A percentile compares a stretch with the other conserved stretches of the same genome.
Evolutionary conservation across 441 rosid species (phyloP).

Genomic region (Erodium trifolium): DNA sequence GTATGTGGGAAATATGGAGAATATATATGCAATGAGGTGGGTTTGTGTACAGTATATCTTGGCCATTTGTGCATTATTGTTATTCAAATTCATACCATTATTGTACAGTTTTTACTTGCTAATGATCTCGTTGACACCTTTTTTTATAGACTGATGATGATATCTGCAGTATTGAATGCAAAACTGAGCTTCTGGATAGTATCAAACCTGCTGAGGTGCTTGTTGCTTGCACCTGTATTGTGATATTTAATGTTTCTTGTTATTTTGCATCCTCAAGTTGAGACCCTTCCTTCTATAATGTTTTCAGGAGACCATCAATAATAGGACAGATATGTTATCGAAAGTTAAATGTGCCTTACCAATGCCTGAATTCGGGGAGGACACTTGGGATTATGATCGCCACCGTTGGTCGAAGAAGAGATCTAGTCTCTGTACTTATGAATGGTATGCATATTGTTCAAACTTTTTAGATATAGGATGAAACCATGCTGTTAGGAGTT

Average conservation of each 20-base stretch:
- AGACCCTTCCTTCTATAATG: not conserved
- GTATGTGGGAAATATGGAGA: constrained; percentile 67
- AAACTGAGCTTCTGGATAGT: constrained; percentile 41
- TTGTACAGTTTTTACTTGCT: constrained; percentile 8
- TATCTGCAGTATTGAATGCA: constrained; percentile 68
- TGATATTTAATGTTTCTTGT: constrained; percentile 7
- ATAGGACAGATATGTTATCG: constrained; percentile 20
- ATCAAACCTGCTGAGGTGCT: constrained; percentile 36
- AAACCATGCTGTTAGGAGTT: not conserved
- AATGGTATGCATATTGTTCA: constrained; percentile 35
- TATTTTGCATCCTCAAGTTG: constrained; percentile 11
- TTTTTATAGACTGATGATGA: constrained; percentile 57
- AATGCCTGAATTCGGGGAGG: constrained; percentile 30
- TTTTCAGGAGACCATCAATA: constrained; percentile 33
- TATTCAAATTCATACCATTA: not conserved
- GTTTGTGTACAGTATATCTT: constrained; percentile 8
- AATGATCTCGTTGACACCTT: constrained; percentile 6
- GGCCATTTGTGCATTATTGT: constrained; percentile 10
- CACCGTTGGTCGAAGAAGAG: constrained; percentile 43
- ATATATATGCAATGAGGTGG: constrained; percentile 62
- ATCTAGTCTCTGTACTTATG: constrained; percentile 52
- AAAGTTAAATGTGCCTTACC: constrained; percentile 17
- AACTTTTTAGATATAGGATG: not conserved
- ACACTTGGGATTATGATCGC: constrained; percentile 43
- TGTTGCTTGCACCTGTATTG: constrained; percentile 13